A percentile compares a stretch with the other conserved stretches of the same genome.
Evolutionary conservation across 139 green algal genomes (phyloP).

Genomic region (Picochlorum sp.): DNA sequence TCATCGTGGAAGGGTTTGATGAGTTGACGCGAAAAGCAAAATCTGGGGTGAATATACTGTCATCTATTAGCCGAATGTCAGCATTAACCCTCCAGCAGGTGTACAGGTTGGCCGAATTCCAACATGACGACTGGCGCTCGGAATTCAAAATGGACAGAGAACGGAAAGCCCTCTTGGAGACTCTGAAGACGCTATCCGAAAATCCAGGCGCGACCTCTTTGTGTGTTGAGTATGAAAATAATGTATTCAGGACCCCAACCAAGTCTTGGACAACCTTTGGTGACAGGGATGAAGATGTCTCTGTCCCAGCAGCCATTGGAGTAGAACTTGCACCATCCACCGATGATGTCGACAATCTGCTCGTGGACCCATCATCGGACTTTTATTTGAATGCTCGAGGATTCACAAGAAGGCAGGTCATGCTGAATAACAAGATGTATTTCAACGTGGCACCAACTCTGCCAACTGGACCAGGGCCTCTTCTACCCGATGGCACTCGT

Average conservation of each 20-base stretch:
- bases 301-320: too few species aligned
- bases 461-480: not conserved
- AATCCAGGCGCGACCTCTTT: not conserved
- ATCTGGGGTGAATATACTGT: conserved; percentile 34
- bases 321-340: too few species aligned
- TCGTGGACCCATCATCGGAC: too few species aligned
- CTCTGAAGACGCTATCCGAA: conserved; percentile 29
- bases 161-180: conserved; percentile 37
- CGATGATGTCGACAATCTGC: too few species aligned
- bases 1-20: conserved; percentile 45
- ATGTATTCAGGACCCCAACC: too few species aligned
- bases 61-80: conserved; percentile 29
- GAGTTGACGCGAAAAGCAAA: conserved; percentile 38
- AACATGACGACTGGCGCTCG: conserved; percentile 57
- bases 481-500: not conserved
- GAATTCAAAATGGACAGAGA: conserved; percentile 18
- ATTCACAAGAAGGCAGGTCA: conserved; percentile 1
- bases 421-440: not conserved
- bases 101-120: conserved; percentile 45
- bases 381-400: too few species aligned
- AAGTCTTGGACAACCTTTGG: too few species aligned
- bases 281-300: too few species aligned
- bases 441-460: not conserved
- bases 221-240: too few species aligned
- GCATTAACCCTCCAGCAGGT: conserved; percentile 41